A percentile compares a stretch with the other conserved stretches of the same genome.
Evolutionary conservation across 2,329 filamentous ascomycete genomes (phyloP).

Genomic region (Pseudogymnoascus sp.): DNA sequence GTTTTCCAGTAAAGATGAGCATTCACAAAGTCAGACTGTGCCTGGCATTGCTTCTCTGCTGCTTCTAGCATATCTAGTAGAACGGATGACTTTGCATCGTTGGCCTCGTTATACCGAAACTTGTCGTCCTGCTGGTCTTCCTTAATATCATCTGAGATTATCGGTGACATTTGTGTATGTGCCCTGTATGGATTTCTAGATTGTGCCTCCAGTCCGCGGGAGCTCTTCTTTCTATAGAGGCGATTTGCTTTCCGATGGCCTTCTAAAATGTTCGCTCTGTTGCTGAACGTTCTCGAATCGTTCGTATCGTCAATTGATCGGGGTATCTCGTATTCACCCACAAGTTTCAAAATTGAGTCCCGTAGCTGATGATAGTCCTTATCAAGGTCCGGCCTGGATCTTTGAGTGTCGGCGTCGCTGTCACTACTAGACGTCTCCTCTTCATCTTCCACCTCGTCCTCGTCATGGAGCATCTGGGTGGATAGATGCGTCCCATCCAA

Average conservation of each 20-base stretch:
- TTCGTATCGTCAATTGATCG: constrained; percentile 54
- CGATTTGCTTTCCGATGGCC: constrained; percentile 48
- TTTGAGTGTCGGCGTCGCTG: constrained; percentile 48
- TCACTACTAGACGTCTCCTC: constrained; percentile 57
- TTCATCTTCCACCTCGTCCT: constrained; percentile 55
- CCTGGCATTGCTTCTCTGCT: constrained; percentile 67
- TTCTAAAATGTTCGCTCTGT: constrained; percentile 48
- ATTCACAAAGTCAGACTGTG: constrained; percentile 73
- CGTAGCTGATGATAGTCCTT: constrained; percentile 76
- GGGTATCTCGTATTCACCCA: constrained; percentile 75
- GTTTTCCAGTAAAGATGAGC: constrained; percentile 83
- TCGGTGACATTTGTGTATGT: constrained; percentile 8
- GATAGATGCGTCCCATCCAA: constrained; percentile 62
- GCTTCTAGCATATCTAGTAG: constrained; percentile 67
- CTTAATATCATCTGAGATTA: background rate
- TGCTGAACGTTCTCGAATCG: constrained; percentile 58
- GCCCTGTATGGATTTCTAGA: constrained; percentile 51
- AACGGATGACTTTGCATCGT: constrained; percentile 41
- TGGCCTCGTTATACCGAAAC: constrained; percentile 27
- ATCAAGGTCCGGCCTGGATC: constrained; percentile 55
- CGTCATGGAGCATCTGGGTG: constrained; percentile 64
- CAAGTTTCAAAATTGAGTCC: constrained; percentile 70
- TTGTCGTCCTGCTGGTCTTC: constrained; percentile 18
- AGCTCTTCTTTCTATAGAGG: constrained; percentile 49
- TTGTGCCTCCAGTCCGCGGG: constrained; percentile 39